phyloP scores from a whole-genome alignment of 768 basidiomycete species.

The Paxillus ammoniavirescens region DNA sequence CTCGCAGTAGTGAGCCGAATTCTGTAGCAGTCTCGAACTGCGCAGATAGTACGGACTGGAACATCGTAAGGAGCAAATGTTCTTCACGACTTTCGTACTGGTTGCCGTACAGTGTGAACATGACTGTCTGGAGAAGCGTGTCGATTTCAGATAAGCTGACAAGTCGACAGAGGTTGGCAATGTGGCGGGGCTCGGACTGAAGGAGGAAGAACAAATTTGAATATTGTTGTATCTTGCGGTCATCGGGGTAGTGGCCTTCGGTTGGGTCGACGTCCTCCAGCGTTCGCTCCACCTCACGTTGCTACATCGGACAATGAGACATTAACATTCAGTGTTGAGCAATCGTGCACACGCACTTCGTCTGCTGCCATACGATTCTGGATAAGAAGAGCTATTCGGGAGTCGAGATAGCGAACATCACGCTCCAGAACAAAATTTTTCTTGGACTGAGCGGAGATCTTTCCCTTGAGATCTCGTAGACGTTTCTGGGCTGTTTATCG shows the following conservation, averaged over 20 bases:
- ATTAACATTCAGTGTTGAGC: background rate
- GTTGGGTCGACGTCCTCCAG: conserved; percentile 94
- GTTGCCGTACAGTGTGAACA: conserved; percentile 99
- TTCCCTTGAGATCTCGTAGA: conserved; percentile 90
- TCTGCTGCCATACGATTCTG: conserved; percentile 98
- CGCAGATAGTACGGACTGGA: conserved; percentile 96
- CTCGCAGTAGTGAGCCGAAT: conserved; percentile 96
- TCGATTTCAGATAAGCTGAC: conserved; percentile 97
- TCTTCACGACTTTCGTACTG: conserved; percentile 99
- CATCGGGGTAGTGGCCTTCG: conserved; percentile 91
- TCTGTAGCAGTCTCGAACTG: conserved; percentile 99
- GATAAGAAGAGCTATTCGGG: conserved; percentile 93
- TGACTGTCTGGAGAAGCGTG: conserved; percentile 98
- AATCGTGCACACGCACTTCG: conserved; percentile 55
- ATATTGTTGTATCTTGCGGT: conserved; percentile 92
- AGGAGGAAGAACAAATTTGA: conserved; percentile 98
- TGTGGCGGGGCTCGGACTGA: conserved; percentile 96
- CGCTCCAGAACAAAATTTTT: conserved; percentile 99
- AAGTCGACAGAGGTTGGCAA: conserved; percentile 93
- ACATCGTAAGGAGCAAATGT: conserved; percentile 98
- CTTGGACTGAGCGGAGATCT: conserved; percentile 98
- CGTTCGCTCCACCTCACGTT: conserved; percentile 92
- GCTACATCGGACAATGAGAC: conserved; percentile 44
- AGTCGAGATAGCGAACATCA: conserved; percentile 97
- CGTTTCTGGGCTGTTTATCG: conserved; percentile 85